Percentiles rank a stretch among this genome's conserved stretches.
phyloP scores from a whole-genome alignment of 1,139 yeast genomes.

The Taphrina wiesneri region DNA sequence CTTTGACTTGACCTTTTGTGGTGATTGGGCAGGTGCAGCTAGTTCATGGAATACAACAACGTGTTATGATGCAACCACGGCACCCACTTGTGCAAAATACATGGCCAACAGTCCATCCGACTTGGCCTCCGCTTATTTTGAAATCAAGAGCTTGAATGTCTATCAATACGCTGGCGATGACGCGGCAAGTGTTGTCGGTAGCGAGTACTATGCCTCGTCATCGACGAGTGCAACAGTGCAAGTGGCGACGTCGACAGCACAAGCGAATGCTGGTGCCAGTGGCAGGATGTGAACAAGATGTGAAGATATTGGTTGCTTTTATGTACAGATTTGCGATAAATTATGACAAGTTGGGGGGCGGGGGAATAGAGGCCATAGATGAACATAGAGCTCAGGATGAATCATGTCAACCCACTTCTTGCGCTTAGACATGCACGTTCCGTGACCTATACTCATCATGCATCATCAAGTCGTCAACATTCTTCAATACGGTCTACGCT shows the following conservation, averaged over 20 bases:
- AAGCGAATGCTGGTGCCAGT: neutral
- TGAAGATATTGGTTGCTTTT: no score
- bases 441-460: no score
- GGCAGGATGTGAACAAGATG: neutral
- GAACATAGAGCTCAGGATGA: neutral
- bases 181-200: slow-evolving; percentile 11
- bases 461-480: no score
- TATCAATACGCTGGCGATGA: slow-evolving; percentile 19
- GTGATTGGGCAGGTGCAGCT: slow-evolving; percentile 36
- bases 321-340: neutral
- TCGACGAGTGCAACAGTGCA: neutral
- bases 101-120: slow-evolving; percentile 30
- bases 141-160: slow-evolving; percentile 25
- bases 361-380: neutral
- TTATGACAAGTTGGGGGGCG: neutral
- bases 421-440: no score
- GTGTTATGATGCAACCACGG: slow-evolving; percentile 12
- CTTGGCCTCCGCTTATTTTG: slow-evolving; percentile 34
- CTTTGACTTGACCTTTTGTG: slow-evolving; percentile 34
- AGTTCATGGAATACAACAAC: slow-evolving; percentile 1
- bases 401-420: neutral
- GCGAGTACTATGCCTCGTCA: slow-evolving; percentile 3
- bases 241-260: neutral
- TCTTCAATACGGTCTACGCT: no score
- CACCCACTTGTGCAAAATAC: slow-evolving; percentile 22